Conservation (phyloP, 257 asterid species). For the Solanum appendiculatum region DNA sequence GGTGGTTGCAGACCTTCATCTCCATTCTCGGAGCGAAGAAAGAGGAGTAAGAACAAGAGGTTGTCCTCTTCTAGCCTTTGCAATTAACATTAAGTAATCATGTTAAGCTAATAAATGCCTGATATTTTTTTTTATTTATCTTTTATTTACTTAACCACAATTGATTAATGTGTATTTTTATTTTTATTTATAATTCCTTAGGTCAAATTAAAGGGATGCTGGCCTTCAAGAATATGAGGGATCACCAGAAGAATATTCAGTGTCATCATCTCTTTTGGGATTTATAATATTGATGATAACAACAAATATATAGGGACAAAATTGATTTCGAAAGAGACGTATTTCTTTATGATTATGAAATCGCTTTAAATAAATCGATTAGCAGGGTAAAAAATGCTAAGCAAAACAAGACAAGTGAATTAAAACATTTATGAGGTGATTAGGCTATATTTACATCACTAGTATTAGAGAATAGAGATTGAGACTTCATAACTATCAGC, state of each 20-base stretch:
- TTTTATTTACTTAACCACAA: not conserved
- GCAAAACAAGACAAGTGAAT: not conserved
- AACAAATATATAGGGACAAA: not conserved
- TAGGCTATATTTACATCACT: not conserved
- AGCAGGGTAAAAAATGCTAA: not conserved
- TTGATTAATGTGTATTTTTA: not conserved
- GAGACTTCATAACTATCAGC: not conserved
- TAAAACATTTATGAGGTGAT: not conserved
- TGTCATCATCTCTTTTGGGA: not conserved
- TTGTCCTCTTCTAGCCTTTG: not conserved
- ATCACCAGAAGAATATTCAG: not conserved
- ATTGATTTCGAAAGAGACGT: not conserved
- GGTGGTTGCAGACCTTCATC: not conserved
- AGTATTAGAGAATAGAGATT: not conserved
- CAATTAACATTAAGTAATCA: not conserved
- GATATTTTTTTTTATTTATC: not conserved
- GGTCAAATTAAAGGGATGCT: not conserved
- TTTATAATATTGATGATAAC: not conserved
- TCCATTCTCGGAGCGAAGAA: not conserved
- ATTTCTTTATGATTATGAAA: not conserved
- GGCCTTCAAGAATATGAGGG: not conserved
- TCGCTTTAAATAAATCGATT: not conserved
- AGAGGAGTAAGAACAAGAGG: not conserved
- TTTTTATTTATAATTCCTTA: not conserved
- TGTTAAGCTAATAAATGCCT: not conserved